Base-by-base conservation (phyloP, 805 yeast genomes). In the Lachancea sp. region DNA sequence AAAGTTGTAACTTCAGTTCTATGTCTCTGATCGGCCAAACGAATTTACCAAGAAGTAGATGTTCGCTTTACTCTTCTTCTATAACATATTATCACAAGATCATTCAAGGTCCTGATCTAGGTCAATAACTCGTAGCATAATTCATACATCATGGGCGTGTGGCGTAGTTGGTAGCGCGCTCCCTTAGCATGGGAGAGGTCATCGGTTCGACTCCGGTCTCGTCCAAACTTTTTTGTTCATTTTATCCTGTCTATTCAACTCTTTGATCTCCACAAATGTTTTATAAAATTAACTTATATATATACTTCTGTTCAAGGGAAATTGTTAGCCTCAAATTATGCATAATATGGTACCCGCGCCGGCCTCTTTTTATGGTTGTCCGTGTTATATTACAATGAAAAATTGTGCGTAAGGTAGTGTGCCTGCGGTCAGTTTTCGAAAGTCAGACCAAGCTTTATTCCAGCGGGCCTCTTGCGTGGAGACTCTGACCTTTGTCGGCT, bases 91-190 rank as follows among this genome's bases (percentile, higher is more conserved):
- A n/a, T n/a, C n/a, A n/a, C n/a, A n/a, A n/a, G n/a, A n/a, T n/a
- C n/a, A n/a, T n/a, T n/a, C n/a, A n/a, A n/a, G n/a, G 8, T 7
- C 31, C 16, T 29, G 31, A 23, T 8, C 25, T 23, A 23, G 8
- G 15, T 29, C 9, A 9, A 13, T 30, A 7, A 8, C 20, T 6
- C 16, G 12, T n/a, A 9, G 13, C 35, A 29, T 8, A 8, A 5
- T 17, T 24, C 15, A 18, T 17, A 17, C 21, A 18, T 20, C 22
- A 18, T 22, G 79, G 79, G 80, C 79, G 75, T 74, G 79, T 75
- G 80, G 80, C 80, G 80, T 71, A 76, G 80, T 75, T 74, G 80
- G 80, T 75, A 75, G 80, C 80, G 80, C 80, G 80, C 71, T 72
- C 76, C 74, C 80, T 74, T 75, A 72, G 79, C 79, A 74, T 74